Conservation (phyloP, 2,329 filamentous ascomycete genomes). For the Bertia moriformis region DNA sequence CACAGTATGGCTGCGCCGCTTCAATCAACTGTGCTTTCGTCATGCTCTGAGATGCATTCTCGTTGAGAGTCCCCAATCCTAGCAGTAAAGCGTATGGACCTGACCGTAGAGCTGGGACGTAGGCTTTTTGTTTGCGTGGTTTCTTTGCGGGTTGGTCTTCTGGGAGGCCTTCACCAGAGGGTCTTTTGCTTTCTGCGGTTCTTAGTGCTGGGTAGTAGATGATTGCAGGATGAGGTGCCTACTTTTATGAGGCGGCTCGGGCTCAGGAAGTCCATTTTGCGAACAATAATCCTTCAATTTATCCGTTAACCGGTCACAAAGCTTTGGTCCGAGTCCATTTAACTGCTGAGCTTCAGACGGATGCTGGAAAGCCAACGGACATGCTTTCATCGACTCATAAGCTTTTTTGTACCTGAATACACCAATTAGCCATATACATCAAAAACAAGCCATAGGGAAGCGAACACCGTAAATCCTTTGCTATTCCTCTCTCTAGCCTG, state of each 20-base stretch:
- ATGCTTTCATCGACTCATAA: constrained; percentile 63
- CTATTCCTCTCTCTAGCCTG: constrained; percentile 52
- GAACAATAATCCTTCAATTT: constrained; percentile 44
- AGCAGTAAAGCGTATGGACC: constrained; percentile 62
- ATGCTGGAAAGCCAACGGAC: constrained; percentile 56
- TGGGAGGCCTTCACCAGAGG: constrained; percentile 13
- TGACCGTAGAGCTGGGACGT: constrained; percentile 59
- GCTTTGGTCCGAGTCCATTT: constrained; percentile 59
- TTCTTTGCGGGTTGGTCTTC: constrained; percentile 30
- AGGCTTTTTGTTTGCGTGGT: constrained; percentile 42
- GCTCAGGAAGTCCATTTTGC: constrained; percentile 55
- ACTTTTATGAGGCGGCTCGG: constrained; percentile 34
- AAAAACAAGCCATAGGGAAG: constrained; percentile 15
- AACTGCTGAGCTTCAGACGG: constrained; percentile 60
- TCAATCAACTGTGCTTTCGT: constrained; percentile 57
- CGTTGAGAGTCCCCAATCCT: constrained; percentile 44
- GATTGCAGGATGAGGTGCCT: constrained; percentile 16
- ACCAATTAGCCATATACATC: background rate
- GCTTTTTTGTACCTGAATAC: constrained; percentile 54
- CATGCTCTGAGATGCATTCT: constrained; percentile 39
- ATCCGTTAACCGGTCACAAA: constrained; percentile 56
- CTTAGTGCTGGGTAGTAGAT: constrained; percentile 12
- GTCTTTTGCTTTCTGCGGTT: constrained; percentile 12
- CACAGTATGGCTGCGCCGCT: constrained; percentile 55
- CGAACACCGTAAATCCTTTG: constrained; percentile 38